These are phyloP conservation scores for Bipolaris victoriae DNA, from an alignment of 2,329 filamentous ascomycete species.

Conservation along the genomic window DNA sequence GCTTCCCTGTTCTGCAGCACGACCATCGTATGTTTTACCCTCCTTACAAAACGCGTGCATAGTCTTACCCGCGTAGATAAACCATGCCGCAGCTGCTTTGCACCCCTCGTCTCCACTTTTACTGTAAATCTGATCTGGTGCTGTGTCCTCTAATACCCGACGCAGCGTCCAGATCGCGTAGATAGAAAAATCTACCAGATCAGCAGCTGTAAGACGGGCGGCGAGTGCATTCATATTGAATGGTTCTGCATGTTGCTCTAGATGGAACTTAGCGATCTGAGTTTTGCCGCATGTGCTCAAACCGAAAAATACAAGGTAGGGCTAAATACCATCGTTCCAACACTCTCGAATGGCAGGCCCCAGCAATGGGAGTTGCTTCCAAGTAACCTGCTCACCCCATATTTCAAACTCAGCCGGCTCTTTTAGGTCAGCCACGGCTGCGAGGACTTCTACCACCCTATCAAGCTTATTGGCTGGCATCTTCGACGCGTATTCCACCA, in stretches of 20 bases:
- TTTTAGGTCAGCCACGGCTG: neutral
- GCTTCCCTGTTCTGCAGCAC: neutral
- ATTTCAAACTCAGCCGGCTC: neutral
- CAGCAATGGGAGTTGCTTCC: constrained; percentile 1
- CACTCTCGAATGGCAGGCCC: neutral
- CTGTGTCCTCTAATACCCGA: neutral
- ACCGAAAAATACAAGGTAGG: neutral
- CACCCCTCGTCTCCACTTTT: neutral
- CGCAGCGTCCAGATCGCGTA: constrained; percentile 1
- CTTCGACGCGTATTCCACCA: neutral
- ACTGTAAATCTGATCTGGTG: neutral
- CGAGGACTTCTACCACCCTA: neutral
- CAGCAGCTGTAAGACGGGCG: constrained; percentile 1
- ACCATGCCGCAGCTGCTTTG: constrained; percentile 3
- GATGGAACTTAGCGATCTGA: neutral
- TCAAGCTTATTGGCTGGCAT: constrained; percentile 1
- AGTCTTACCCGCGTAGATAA: neutral
- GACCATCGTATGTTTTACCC: neutral
- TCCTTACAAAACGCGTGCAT: neutral
- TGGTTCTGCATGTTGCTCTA: neutral
- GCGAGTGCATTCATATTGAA: neutral
- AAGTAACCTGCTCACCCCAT: neutral
- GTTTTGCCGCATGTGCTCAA: neutral
- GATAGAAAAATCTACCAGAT: neutral
- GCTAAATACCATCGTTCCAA: constrained; percentile 1